phyloP scores from a whole-genome alignment of 2,329 filamentous ascomycete species.

The Claviceps humidiphila region DNA sequence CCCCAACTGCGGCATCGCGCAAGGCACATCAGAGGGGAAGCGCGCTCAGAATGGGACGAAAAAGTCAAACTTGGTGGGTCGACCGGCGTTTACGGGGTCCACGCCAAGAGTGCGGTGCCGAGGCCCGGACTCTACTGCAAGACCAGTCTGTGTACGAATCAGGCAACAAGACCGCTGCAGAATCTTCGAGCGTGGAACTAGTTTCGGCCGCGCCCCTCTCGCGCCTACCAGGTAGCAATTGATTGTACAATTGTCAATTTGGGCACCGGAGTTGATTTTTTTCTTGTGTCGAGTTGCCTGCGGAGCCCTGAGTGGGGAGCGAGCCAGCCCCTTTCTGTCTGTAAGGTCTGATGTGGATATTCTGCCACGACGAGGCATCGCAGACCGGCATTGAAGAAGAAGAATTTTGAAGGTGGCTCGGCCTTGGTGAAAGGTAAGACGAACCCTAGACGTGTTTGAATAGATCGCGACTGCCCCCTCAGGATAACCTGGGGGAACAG shows the following conservation, averaged over 20 bases:
- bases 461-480: background rate
- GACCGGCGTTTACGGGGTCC: background rate
- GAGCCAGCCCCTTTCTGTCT: too few relatives aligned
- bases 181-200: background rate
- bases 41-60: background rate
- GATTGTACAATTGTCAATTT: too few relatives aligned
- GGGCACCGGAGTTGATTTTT: too few relatives aligned
- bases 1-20: background rate
- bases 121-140: conserved; percentile 2
- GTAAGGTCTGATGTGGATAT: background rate
- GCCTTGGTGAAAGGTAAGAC: background rate
- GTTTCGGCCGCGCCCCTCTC: too few relatives aligned
- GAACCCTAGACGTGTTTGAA: background rate
- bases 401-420: background rate
- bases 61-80: background rate
- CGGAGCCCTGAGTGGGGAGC: too few relatives aligned
- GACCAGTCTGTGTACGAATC: background rate
- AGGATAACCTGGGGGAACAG: background rate
- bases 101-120: background rate
- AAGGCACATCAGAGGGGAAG: background rate
- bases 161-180: background rate
- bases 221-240: too few relatives aligned
- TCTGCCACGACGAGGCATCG: background rate
- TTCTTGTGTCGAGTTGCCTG: too few relatives aligned
- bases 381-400: background rate